Percentiles rank a stretch among this genome's conserved stretches.
phyloP scores from a whole-genome alignment of 768 basidiomycete species.

The Mrakia frigida region DNA sequence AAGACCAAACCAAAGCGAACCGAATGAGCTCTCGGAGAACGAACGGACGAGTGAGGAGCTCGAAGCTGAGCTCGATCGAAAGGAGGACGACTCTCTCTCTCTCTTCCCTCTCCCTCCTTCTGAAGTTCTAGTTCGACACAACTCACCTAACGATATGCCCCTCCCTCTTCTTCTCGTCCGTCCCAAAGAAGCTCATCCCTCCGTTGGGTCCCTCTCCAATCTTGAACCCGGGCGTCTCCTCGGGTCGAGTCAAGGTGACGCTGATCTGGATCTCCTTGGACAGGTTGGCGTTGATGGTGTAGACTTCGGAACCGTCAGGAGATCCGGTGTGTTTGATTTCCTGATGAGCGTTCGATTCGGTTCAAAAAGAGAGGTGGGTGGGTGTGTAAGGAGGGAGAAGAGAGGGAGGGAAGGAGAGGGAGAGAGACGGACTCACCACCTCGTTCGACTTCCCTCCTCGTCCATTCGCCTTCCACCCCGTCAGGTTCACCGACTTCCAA shows the following conservation, averaged over 20 bases:
- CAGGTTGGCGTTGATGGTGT: conserved; percentile 72
- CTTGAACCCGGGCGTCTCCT: conserved; percentile 78
- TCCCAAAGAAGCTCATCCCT: conserved; percentile 82
- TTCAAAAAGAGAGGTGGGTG: background rate
- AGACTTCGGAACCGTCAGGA: conserved; percentile 61
- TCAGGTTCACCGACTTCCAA: conserved; percentile 80
- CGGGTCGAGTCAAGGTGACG: conserved; percentile 65
- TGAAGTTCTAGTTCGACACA: too few species aligned
- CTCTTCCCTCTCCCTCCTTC: too few species aligned
- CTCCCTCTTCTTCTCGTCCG: conserved; percentile 36
- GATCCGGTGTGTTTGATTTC: conserved; percentile 44
- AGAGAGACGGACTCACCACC: conserved; percentile 47
- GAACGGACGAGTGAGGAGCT: background rate
- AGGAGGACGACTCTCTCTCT: background rate
- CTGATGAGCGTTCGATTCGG: conserved; percentile 29
- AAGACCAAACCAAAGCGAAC: background rate
- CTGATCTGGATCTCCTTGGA: conserved; percentile 71
- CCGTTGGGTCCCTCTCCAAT: conserved; percentile 80
- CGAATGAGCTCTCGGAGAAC: background rate
- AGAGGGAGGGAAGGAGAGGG: conserved; percentile 69
- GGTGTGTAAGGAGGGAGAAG: conserved; percentile 45
- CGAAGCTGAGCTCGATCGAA: background rate
- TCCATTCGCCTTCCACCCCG: conserved; percentile 37
- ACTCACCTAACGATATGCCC: conserved; percentile 45
- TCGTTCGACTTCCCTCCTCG: conserved; percentile 41